A percentile compares a stretch with the other conserved stretches of the same genome.
Evolutionary conservation across 768 basidiomycete genomes (phyloP).

Genomic region (Lyophyllum semitale): DNA sequence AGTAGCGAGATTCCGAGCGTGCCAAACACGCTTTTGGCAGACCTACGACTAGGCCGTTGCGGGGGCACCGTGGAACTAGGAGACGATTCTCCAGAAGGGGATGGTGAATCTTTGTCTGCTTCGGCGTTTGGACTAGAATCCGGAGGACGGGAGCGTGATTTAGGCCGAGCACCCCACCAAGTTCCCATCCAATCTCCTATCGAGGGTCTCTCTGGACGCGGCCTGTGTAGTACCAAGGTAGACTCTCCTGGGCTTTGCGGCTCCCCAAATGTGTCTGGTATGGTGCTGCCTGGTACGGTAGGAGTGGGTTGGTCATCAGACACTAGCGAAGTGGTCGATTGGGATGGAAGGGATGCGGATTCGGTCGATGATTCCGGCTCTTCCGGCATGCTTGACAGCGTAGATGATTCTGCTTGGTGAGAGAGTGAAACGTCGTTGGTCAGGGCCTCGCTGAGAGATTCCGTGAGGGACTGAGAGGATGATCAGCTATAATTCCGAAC

Average conservation of each 20-base stretch:
- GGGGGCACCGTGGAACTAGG: slow-evolving; percentile 11
- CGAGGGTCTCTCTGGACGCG: slow-evolving; percentile 48
- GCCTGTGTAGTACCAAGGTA: slow-evolving; percentile 19
- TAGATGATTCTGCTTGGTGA: slow-evolving; percentile 33
- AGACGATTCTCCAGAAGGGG: slow-evolving; percentile 9
- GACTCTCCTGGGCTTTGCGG: slow-evolving; percentile 8
- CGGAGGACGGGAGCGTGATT: slow-evolving; percentile 24
- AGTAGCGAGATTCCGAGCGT: slow-evolving; percentile 70
- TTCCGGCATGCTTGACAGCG: slow-evolving; percentile 37
- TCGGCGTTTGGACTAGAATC: slow-evolving; percentile 17
- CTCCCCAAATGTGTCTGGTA: background rate
- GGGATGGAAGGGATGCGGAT: slow-evolving; percentile 3
- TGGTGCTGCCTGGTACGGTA: background rate
- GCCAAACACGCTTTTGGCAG: slow-evolving; percentile 69
- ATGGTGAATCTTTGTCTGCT: slow-evolving; percentile 19
- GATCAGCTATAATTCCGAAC: background rate
- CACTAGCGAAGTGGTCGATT: slow-evolving; percentile 5
- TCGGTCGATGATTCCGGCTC: slow-evolving; percentile 21
- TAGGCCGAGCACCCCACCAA: slow-evolving; percentile 62
- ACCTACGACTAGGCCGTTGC: slow-evolving; percentile 38
- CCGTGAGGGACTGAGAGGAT: slow-evolving; percentile 44
- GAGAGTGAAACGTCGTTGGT: slow-evolving; percentile 46
- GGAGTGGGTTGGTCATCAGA: slow-evolving; percentile 11
- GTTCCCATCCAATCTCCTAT: slow-evolving; percentile 80
- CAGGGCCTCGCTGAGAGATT: slow-evolving; percentile 58